Evolutionary conservation across 768 basidiomycete genomes (phyloP).

Genomic region (Phylloporus rhodoxanthus): DNA sequence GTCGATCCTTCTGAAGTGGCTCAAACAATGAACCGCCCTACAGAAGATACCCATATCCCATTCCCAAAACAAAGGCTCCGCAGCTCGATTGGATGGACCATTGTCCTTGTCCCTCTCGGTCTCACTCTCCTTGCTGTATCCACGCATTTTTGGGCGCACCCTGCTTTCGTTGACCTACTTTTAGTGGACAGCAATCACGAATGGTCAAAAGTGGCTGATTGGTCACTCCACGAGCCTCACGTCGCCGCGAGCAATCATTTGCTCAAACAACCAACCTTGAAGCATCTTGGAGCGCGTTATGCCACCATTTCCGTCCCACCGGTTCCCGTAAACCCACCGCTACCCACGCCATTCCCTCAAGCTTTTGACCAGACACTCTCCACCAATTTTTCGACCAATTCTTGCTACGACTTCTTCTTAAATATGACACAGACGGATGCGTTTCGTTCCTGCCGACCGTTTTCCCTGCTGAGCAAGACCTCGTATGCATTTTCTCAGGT

Average conservation of each 20-base stretch:
- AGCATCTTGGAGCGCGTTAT: background rate
- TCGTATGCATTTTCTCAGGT: conserved; percentile 55
- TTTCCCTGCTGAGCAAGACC: conserved; percentile 57
- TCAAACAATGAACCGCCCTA: conserved; percentile 1
- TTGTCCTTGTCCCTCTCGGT: conserved; percentile 50
- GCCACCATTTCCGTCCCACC: conserved; percentile 20
- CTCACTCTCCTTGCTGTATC: conserved; percentile 51
- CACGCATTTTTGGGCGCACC: conserved; percentile 47
- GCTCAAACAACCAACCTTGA: conserved; percentile 8
- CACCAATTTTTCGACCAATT: conserved; percentile 57
- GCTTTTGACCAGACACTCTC: conserved; percentile 60
- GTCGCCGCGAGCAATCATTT: conserved; percentile 8
- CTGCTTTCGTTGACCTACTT: conserved; percentile 40
- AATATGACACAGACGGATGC: conserved; percentile 61
- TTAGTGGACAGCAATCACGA: conserved; percentile 23
- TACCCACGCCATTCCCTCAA: conserved; percentile 77
- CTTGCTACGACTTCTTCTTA: conserved; percentile 65
- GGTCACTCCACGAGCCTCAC: conserved; percentile 42
- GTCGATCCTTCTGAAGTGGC: conserved; percentile 1
- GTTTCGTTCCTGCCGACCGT: conserved; percentile 72
- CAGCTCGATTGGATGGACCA: conserved; percentile 40
- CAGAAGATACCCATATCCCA: conserved; percentile 1
- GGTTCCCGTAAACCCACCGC: conserved; percentile 34
- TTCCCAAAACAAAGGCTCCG: conserved; percentile 35
- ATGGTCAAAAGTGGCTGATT: conserved; percentile 29